Base-by-base conservation (phyloP, 352 stramenopile genomes). In the Pythium folliculosum region DNA sequence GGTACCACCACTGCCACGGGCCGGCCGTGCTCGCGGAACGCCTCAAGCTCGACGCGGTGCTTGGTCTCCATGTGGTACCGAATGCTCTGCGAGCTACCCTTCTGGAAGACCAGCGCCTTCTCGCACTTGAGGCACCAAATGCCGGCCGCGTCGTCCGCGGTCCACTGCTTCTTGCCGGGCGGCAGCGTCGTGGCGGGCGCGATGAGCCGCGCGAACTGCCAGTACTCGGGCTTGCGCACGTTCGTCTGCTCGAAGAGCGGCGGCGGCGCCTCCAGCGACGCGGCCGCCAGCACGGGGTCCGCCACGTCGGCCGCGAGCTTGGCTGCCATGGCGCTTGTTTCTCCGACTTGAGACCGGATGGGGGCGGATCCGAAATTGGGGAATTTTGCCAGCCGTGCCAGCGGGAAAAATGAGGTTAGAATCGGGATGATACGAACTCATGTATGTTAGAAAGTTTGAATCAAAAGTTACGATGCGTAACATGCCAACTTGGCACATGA, bases 31-130 rank as follows among this genome's bases (percentile, higher is more conserved):
- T 73, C 60, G 22, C 66, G 70, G 55, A 70, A 81, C 1, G 65
- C 60, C 19, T 63, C 51, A 19, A 85, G 60, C 44, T 81, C 77
- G n/a, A 27, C 45, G 23, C 67, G 55, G 66, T 85, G 77, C 65
- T 82, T 82, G 67, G 77, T 85, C 69, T 85, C 77, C 77, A 85
- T 85, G 72, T 85, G 77, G 50, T 85, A 85, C 5, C 77, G 77
- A 60, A 85, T 85, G 71, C 77, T 85, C 64, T 85, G 77, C 44
- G 70, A 80, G 60, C 72, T 82, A 50, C 77, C 77, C 49, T 82
- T 85, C 40, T 82, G 77, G 49, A 77, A 82, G 19, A 70, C 49
- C 12, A 85, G 60, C 55, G 70, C 45, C 40, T 71, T 69, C 21
- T 54, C 17, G 62, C 77, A 85, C 21, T 67, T 56, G 48, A 82